These are phyloP conservation scores for Linum lewisii DNA, from an alignment of 345 rosid species.

Conservation along the genomic window DNA sequence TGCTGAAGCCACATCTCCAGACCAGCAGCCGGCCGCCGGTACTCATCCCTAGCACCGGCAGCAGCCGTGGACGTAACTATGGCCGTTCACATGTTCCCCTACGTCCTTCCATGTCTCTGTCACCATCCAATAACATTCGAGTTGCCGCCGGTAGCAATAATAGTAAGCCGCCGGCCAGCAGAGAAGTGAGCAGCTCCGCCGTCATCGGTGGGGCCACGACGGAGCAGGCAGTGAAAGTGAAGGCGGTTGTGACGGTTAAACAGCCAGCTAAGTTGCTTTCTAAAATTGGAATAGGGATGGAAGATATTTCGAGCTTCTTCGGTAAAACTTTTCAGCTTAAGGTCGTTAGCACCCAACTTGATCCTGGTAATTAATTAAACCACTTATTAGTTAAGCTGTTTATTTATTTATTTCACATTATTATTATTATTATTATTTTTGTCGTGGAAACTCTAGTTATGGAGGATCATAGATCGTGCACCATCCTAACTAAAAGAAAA, in stretches of 20 bases:
- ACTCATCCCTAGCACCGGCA: too few species aligned
- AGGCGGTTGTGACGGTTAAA: constrained; percentile 3
- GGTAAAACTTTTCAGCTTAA: constrained; percentile 3
- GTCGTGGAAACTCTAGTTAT: too few species aligned
- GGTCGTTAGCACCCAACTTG: constrained; percentile 2
- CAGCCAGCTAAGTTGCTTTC: neutral
- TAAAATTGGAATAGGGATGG: neutral
- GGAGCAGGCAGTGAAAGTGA: neutral
- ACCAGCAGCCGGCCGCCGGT: too few species aligned
- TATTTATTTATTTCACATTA: neutral
- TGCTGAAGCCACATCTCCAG: too few species aligned
- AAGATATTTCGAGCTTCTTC: neutral
- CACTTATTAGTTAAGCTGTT: too few species aligned
- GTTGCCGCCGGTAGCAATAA: neutral
- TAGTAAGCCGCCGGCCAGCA: neutral
- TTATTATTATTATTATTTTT: too few species aligned
- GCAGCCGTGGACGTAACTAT: too few species aligned
- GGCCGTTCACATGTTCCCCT: too few species aligned
- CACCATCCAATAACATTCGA: neutral
- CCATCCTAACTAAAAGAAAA: too few species aligned
- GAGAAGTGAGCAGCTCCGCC: neutral
- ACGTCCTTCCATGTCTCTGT: too few species aligned
- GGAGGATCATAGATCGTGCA: too few species aligned
- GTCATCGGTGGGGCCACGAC: neutral
- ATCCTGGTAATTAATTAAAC: too few species aligned